phyloP scores from a whole-genome alignment of 1,284 basidiomycete species.

The Spongiforma sp. region DNA sequence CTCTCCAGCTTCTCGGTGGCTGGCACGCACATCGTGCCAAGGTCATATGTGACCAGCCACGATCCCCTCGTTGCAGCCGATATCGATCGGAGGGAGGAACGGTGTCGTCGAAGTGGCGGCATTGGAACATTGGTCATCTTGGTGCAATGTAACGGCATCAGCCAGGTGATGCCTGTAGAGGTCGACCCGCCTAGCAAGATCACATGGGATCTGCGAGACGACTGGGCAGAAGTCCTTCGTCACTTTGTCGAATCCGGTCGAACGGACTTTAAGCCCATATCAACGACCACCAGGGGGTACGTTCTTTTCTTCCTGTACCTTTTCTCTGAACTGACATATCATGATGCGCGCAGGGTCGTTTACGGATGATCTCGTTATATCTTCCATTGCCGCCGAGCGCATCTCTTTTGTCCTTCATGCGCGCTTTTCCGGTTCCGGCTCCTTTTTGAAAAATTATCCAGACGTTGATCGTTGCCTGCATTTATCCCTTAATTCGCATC shows the following conservation, averaged over 20 bases:
- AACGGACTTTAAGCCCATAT: slow-evolving; percentile 79
- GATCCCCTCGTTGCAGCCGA: slow-evolving; percentile 76
- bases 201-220: slow-evolving; percentile 71
- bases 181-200: slow-evolving; percentile 76
- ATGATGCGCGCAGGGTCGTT: slow-evolving; percentile 33
- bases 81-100: slow-evolving; percentile 76
- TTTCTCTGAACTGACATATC: slow-evolving; percentile 18
- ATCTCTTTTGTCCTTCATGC: slow-evolving; percentile 14
- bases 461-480: slow-evolving; percentile 38
- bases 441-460: slow-evolving; percentile 13
- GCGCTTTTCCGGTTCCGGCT: slow-evolving; percentile 5
- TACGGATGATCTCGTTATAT: slow-evolving; percentile 37
- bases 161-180: slow-evolving; percentile 83
- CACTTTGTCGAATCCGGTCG: slow-evolving; percentile 76
- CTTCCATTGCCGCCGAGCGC: slow-evolving; percentile 8
- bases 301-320: slow-evolving; percentile 26
- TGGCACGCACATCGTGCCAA: slow-evolving; percentile 69
- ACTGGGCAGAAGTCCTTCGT: slow-evolving; percentile 69
- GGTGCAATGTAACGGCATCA: slow-evolving; percentile 72
- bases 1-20: slow-evolving; percentile 64
- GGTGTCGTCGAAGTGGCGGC: slow-evolving; percentile 71
- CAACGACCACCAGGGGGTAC: slow-evolving; percentile 73
- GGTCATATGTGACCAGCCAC: slow-evolving; percentile 63
- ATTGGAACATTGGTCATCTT: slow-evolving; percentile 75
- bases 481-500: slow-evolving; percentile 29